Percentiles rank a stretch among this genome's conserved stretches.
phyloP scores from a whole-genome alignment of 2,329 filamentous ascomycete genomes.

The Sporothrix dimorphospora region DNA sequence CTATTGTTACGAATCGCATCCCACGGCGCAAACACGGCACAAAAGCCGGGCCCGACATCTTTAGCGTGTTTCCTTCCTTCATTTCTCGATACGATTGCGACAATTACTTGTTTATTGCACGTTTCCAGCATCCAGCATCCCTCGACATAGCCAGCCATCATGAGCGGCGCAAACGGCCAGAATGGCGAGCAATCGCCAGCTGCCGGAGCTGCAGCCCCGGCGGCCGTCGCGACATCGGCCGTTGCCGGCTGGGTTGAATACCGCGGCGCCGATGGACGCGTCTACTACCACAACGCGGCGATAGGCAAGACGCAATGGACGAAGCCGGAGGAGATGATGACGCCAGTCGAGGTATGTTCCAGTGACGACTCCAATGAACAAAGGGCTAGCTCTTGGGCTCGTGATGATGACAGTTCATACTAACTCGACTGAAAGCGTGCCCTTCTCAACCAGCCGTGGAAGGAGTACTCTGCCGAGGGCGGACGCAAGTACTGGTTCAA shows the following conservation, averaged over 20 bases:
- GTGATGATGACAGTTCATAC: constrained; percentile 31
- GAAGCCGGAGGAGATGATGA: constrained; percentile 90
- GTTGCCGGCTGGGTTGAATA: constrained; percentile 74
- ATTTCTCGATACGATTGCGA: constrained; percentile 1
- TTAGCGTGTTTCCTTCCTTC: not conserved
- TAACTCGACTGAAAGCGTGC: constrained; percentile 62
- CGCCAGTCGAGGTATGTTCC: constrained; percentile 69
- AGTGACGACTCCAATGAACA: too few relatives aligned
- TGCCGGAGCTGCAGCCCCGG: not conserved
- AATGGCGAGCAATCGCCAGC: constrained; percentile 48
- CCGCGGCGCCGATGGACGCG: constrained; percentile 76
- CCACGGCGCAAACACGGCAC: not conserved
- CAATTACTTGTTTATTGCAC: not conserved
- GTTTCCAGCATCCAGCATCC: not conserved
- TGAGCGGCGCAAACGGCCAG: constrained; percentile 62
- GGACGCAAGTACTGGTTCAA: constrained; percentile 97
- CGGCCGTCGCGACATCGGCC: constrained; percentile 7
- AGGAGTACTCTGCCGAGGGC: constrained; percentile 84
- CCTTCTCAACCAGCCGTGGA: constrained; percentile 83
- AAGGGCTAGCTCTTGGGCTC: too few relatives aligned
- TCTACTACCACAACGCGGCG: constrained; percentile 87
- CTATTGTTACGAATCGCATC: not conserved
- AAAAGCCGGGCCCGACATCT: not conserved
- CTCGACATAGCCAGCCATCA: constrained; percentile 40
- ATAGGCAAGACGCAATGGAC: constrained; percentile 93